These are phyloP conservation scores for Cubamyces lactineus DNA, from an alignment of 768 basidiomycete species.

Conservation along the genomic window DNA sequence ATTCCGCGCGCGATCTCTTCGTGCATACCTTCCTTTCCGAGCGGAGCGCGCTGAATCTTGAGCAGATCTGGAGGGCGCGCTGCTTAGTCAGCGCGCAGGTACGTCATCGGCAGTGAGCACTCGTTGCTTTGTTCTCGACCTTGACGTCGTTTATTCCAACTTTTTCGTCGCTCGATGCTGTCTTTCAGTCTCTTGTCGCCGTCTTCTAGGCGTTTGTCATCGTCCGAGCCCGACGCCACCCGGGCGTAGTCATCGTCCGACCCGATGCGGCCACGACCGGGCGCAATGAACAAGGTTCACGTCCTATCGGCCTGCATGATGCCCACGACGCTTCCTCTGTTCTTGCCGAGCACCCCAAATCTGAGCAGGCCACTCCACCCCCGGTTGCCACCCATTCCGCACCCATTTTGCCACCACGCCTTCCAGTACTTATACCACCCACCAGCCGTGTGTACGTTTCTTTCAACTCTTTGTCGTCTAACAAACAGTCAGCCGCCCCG, in stretches of 20 bases:
- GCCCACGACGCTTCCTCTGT: slow-evolving; percentile 19
- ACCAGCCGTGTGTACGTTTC: background rate
- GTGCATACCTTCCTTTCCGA: slow-evolving; percentile 18
- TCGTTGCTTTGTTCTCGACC: background rate
- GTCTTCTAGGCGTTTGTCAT: background rate
- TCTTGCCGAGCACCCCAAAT: slow-evolving; percentile 26
- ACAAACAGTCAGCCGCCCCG: slow-evolving; percentile 7
- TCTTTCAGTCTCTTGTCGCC: background rate
- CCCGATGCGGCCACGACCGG: background rate
- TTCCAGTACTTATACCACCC: slow-evolving; percentile 5
- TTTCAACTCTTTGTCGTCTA: slow-evolving; percentile 4
- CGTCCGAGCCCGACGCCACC: background rate
- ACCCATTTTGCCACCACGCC: background rate
- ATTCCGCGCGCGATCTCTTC: slow-evolving; percentile 15
- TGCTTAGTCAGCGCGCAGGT: slow-evolving; percentile 6
- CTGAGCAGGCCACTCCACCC: slow-evolving; percentile 19
- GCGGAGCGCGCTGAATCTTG: slow-evolving; percentile 16
- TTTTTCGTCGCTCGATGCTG: slow-evolving; percentile 11
- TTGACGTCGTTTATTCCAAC: background rate
- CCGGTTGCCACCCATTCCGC: slow-evolving; percentile 11
- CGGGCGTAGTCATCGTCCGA: background rate
- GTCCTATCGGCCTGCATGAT: slow-evolving; percentile 13
- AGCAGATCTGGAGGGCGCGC: slow-evolving; percentile 1
- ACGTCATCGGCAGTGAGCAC: slow-evolving; percentile 10
- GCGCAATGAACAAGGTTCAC: slow-evolving; percentile 10